A percentile compares a stretch with the other conserved stretches of the same genome.
Conservation (phyloP, 1,284 basidiomycete genomes). For the Ustilago shanxiensis region DNA sequence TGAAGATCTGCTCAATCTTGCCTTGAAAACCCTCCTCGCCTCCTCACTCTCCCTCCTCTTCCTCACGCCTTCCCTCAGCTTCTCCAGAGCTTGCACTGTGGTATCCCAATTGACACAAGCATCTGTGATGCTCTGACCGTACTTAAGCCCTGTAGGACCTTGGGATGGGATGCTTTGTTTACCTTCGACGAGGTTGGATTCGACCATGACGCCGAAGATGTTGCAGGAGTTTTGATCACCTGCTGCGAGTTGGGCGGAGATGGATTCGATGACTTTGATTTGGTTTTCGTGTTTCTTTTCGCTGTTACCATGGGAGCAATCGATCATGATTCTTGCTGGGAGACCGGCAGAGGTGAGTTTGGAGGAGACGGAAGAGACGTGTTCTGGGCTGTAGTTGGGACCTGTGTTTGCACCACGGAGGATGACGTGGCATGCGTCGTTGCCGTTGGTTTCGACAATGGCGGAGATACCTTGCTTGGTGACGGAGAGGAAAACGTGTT, state of each 20-base stretch:
- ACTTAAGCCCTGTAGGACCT: conserved; percentile 58
- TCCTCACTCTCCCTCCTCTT: conserved; percentile 41
- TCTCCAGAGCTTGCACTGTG: conserved; percentile 61
- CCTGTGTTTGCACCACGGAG: conserved; percentile 68
- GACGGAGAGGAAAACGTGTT: conserved; percentile 98
- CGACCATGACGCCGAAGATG: conserved; percentile 98
- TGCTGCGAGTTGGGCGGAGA: conserved; percentile 71
- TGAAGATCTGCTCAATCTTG: conserved; percentile 21
- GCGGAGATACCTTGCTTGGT: conserved; percentile 82
- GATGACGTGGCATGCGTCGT: conserved; percentile 69
- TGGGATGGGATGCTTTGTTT: conserved; percentile 62
- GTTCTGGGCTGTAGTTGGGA: conserved; percentile 64
- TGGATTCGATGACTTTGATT: conserved; percentile 73
- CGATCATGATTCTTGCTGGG: conserved; percentile 72
- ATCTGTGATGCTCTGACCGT: conserved; percentile 67
- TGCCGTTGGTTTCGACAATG: conserved; percentile 69
- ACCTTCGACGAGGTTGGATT: conserved; percentile 85
- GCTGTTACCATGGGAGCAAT: conserved; percentile 85
- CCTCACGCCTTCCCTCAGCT: conserved; percentile 55
- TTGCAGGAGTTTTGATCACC: conserved; percentile 68
- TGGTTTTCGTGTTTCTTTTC: conserved; percentile 76
- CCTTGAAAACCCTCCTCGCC: conserved; percentile 39
- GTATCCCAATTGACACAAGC: conserved; percentile 67
- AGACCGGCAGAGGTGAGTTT: conserved; percentile 57
- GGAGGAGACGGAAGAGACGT: conserved; percentile 52